These are phyloP conservation scores for Leccinum discolor DNA, from an alignment of 1,284 basidiomycete genomes.

Conservation along the genomic window DNA sequence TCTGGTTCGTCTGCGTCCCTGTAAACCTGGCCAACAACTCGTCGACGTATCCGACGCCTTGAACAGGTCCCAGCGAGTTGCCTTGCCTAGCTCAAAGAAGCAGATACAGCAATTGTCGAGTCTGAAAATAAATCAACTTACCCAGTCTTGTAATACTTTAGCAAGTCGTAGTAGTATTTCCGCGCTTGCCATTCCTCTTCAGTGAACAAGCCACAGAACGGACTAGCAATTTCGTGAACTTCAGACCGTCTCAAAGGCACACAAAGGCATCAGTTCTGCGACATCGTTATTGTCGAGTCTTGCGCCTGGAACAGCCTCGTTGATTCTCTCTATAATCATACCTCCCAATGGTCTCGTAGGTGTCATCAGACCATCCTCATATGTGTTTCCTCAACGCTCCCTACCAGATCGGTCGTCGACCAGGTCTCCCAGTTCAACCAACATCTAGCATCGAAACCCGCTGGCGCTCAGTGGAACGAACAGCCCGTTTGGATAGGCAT, in stretches of 20 bases:
- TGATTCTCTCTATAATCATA: slow-evolving; percentile 67
- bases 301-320: slow-evolving; percentile 61
- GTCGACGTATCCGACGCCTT: slow-evolving; percentile 84
- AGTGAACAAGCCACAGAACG: slow-evolving; percentile 74
- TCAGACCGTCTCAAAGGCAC: slow-evolving; percentile 76
- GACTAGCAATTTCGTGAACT: slow-evolving; percentile 50
- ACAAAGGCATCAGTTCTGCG: slow-evolving; percentile 68
- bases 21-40: slow-evolving; percentile 85
- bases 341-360: slow-evolving; percentile 43
- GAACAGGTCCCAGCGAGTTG: slow-evolving; percentile 64
- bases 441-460: slow-evolving; percentile 51
- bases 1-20: slow-evolving; percentile 79
- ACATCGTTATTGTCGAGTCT: slow-evolving; percentile 60
- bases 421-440: slow-evolving; percentile 60
- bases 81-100: slow-evolving; percentile 51
- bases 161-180: slow-evolving; percentile 73
- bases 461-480: slow-evolving; percentile 47
- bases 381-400: not conserved
- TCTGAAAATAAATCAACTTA: slow-evolving; percentile 26
- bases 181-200: slow-evolving; percentile 59
- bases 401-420: slow-evolving; percentile 53
- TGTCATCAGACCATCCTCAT: not conserved
- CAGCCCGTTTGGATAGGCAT: slow-evolving; percentile 63
- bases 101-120: not conserved
- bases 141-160: slow-evolving; percentile 79